These are phyloP conservation scores for Heterococcus sp. DNA, from an alignment of 108 stramenopile genomes.

Conservation along the genomic window DNA sequence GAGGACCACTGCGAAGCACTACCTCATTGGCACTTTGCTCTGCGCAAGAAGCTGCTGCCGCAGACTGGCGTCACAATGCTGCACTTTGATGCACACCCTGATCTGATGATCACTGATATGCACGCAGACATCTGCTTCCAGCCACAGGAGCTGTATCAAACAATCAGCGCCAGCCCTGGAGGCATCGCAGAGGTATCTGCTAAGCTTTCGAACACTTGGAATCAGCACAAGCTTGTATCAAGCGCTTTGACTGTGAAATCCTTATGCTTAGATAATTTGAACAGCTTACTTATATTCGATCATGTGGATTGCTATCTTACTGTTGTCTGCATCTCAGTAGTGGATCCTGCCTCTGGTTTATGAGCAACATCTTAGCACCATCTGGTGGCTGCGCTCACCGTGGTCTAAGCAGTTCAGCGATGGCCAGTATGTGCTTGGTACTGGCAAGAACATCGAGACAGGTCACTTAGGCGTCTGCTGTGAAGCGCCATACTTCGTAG, in stretches of 20 bases:
- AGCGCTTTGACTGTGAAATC: too few species aligned
- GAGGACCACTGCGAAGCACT: conserved; percentile 37
- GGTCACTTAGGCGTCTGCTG: neutral
- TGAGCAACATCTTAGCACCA: conserved; percentile 16
- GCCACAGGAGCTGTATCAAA: conserved; percentile 43
- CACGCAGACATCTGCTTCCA: conserved; percentile 36
- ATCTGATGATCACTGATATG: conserved; percentile 48
- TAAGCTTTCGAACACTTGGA: too few species aligned
- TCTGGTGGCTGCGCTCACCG: conserved; percentile 47
- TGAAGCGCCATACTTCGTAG: conserved; percentile 29
- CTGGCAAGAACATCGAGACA: neutral
- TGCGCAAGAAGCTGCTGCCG: conserved; percentile 28
- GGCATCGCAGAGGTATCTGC: conserved; percentile 44
- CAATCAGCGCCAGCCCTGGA: conserved; percentile 20
- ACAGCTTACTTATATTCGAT: too few species aligned
- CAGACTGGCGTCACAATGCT: conserved; percentile 17
- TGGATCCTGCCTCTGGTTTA: conserved; percentile 54
- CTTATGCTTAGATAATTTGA: too few species aligned
- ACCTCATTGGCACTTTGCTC: conserved; percentile 13
- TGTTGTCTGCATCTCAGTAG: too few species aligned
- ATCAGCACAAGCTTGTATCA: too few species aligned
- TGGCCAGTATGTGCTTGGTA: conserved; percentile 11
- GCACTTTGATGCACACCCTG: conserved; percentile 57
- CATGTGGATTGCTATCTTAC: too few species aligned
- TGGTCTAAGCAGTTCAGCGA: conserved; percentile 48